These are phyloP conservation scores for Neurospora sp. DNA, from an alignment of 2,329 filamentous ascomycete species.

Conservation along the genomic window DNA sequence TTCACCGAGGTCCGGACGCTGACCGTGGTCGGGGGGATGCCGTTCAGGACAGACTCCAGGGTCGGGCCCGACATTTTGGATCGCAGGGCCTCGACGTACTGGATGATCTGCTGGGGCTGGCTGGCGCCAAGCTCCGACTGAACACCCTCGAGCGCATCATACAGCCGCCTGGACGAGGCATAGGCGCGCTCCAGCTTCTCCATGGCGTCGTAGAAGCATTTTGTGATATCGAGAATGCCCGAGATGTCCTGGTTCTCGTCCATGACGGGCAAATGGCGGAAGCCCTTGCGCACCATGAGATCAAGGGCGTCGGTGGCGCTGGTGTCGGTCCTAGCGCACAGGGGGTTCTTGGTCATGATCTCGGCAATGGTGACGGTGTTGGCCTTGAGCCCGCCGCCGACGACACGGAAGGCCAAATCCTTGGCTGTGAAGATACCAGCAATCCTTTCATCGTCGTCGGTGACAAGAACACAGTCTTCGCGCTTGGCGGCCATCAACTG, in stretches of 20 bases:
- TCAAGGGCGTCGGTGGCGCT: slow-evolving; percentile 96
- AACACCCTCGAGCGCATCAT: slow-evolving; percentile 94
- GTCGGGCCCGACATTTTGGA: slow-evolving; percentile 97
- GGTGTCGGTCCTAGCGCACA: slow-evolving; percentile 94
- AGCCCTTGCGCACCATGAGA: slow-evolving; percentile 96
- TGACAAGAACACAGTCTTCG: slow-evolving; percentile 95
- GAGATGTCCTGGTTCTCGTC: slow-evolving; percentile 99
- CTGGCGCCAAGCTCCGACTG: slow-evolving; percentile 93
- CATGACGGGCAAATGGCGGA: slow-evolving; percentile 96
- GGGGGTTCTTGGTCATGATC: slow-evolving; percentile 99
- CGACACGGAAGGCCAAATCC: slow-evolving; percentile 93
- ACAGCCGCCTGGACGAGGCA: slow-evolving; percentile 93
- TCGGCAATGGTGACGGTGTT: slow-evolving; percentile 87
- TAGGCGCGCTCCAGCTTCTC: slow-evolving; percentile 98
- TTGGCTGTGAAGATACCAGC: slow-evolving; percentile 98
- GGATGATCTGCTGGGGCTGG: slow-evolving; percentile 96
- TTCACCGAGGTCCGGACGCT: slow-evolving; percentile 93
- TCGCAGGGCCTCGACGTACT: slow-evolving; percentile 92
- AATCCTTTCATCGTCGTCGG: slow-evolving; percentile 95
- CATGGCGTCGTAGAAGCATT: slow-evolving; percentile 99
- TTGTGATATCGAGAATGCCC: slow-evolving; percentile 95
- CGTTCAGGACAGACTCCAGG: slow-evolving; percentile 86
- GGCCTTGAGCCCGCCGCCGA: slow-evolving; percentile 82
- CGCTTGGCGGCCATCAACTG: slow-evolving; percentile 98
- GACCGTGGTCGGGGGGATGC: slow-evolving; percentile 85